Percentiles rank a stretch among this genome's conserved stretches.
phyloP scores from a whole-genome alignment of 2,329 filamentous ascomycete genomes.

The Aspergillus caelatus region DNA sequence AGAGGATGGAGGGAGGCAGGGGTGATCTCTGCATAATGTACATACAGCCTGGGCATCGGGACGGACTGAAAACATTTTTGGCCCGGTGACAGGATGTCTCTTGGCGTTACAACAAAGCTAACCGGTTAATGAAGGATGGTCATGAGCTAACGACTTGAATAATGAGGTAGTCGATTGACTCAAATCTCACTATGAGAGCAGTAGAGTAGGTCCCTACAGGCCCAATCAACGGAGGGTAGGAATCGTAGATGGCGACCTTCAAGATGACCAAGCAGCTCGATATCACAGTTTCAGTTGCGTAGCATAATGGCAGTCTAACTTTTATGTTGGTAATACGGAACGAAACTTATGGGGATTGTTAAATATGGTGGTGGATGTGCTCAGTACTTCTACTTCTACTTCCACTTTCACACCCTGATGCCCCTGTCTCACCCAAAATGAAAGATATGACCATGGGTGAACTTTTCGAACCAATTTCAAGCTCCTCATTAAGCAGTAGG shows the following conservation, averaged over 20 bases:
- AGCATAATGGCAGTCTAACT: too few species aligned
- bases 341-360: too few species aligned
- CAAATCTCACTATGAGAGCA: background rate
- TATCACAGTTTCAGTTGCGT: too few species aligned
- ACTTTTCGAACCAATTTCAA: too few species aligned
- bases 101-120: constrained; percentile 20
- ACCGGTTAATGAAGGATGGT: constrained; percentile 23
- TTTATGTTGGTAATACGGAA: too few species aligned
- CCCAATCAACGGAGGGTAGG: background rate
- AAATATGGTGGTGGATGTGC: too few species aligned
- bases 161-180: background rate
- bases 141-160: constrained; percentile 2
- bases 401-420: too few species aligned
- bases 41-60: constrained; percentile 17
- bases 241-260: background rate
- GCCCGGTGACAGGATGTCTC: constrained; percentile 17
- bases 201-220: background rate
- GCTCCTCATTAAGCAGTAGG: too few species aligned
- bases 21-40: constrained; percentile 19
- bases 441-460: too few species aligned
- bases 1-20: constrained; percentile 4
- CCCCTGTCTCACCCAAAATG: too few species aligned
- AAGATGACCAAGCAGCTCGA: background rate
- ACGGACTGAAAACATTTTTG: constrained; percentile 11
- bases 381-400: too few species aligned